phyloP scores from a whole-genome alignment of 2,329 filamentous ascomycete species.

The Hypomyces perniciosus region DNA sequence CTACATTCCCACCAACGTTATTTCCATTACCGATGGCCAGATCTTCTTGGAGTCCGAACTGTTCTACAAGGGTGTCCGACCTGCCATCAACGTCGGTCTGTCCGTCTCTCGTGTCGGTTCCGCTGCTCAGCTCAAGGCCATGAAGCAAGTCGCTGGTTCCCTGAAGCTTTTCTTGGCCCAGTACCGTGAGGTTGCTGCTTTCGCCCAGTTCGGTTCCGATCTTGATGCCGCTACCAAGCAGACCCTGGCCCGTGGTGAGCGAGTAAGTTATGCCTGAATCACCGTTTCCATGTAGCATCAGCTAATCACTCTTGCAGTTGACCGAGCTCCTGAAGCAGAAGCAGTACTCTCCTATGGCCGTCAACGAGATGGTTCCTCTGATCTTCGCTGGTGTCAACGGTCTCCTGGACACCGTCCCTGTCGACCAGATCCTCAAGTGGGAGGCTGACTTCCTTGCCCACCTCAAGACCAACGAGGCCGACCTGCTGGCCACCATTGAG shows the following conservation, averaged over 20 bases:
- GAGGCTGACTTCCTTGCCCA: constrained; percentile 91
- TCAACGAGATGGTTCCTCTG: constrained; percentile 99
- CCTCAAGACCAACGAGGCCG: constrained; percentile 84
- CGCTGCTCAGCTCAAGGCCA: constrained; percentile 98
- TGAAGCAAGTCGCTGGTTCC: constrained; percentile 99
- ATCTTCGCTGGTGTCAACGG: constrained; percentile 99
- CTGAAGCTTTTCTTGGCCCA: constrained; percentile 99
- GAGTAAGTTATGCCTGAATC: constrained; percentile 52
- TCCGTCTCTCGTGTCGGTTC: constrained; percentile 99
- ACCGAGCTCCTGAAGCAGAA: constrained; percentile 99
- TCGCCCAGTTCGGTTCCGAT: constrained; percentile 99
- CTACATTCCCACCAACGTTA: constrained; percentile 99
- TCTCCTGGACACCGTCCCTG: constrained; percentile 81
- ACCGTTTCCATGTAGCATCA: background rate
- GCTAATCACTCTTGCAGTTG: constrained; percentile 41
- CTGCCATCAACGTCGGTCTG: constrained; percentile 99
- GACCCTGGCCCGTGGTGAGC: constrained; percentile 96
- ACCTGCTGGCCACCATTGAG: constrained; percentile 78
- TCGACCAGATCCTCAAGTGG: constrained; percentile 87
- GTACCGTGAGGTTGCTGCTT: constrained; percentile 99
- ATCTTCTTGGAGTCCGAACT: constrained; percentile 99
- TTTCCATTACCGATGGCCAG: constrained; percentile 99
- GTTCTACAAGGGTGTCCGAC: constrained; percentile 99
- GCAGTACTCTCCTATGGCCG: constrained; percentile 97
- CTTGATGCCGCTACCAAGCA: constrained; percentile 98